phyloP scores from a whole-genome alignment of 768 basidiomycete genomes.

The Postia placenta region DNA sequence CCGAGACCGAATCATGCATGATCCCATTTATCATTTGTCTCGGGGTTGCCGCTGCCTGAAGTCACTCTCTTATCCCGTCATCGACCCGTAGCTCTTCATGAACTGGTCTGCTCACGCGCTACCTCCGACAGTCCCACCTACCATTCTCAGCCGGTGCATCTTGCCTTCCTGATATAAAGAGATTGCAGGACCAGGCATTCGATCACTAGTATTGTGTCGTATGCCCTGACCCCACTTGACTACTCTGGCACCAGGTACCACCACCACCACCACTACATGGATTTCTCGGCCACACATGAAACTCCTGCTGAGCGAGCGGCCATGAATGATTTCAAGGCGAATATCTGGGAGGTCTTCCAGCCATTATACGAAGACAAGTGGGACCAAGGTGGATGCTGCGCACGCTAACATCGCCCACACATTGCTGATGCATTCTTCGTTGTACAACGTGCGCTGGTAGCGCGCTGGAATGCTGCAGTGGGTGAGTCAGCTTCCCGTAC shows the following conservation, averaged over 20 bases:
- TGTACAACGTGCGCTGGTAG: too few relatives aligned
- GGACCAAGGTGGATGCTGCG: constrained; percentile 19
- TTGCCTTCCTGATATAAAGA: too few relatives aligned
- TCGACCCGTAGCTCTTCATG: background rate
- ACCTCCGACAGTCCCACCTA: too few relatives aligned
- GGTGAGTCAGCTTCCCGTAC: constrained; percentile 11
- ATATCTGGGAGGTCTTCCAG: constrained; percentile 23
- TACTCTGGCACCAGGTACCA: too few relatives aligned
- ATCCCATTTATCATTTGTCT: background rate
- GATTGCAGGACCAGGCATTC: too few relatives aligned
- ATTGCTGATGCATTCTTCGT: background rate
- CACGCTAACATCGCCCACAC: background rate
- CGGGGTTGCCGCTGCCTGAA: background rate
- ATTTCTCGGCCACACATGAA: constrained; percentile 1
- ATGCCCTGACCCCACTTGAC: too few relatives aligned
- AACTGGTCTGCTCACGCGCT: background rate
- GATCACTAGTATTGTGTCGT: too few relatives aligned
- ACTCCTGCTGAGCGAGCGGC: constrained; percentile 20
- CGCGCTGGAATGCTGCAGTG: constrained; percentile 19
- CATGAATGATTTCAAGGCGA: constrained; percentile 19
- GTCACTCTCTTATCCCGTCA: background rate
- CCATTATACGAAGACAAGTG: constrained; percentile 24
- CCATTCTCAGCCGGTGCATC: too few relatives aligned
- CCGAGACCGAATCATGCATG: constrained; percentile 10
- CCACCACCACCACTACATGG: too few relatives aligned